phyloP scores from a whole-genome alignment of 192 early-diverging fungal species.

The Coemansia sp. region DNA sequence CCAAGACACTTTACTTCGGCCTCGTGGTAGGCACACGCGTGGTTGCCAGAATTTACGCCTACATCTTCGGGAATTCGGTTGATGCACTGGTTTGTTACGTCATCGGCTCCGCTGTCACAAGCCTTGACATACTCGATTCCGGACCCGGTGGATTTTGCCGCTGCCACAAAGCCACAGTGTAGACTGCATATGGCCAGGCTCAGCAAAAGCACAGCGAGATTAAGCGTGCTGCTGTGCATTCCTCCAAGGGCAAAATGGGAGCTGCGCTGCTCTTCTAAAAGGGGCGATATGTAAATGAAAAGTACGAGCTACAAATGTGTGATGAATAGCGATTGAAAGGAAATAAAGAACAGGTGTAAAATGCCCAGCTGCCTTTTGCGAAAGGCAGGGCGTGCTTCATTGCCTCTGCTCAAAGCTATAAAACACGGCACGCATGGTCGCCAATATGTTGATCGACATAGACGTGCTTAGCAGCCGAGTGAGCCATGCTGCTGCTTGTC shows the following conservation, averaged over 20 bases:
- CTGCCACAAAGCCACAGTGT: background rate
- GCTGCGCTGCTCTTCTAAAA: background rate
- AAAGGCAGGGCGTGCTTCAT: background rate
- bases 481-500: background rate
- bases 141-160: conserved; percentile 3
- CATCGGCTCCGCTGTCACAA: conserved; percentile 48
- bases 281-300: background rate
- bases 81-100: conserved; percentile 54
- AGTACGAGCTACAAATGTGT: background rate
- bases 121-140: conserved; percentile 48
- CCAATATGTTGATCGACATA: background rate
- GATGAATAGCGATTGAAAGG: background rate
- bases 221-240: conserved; percentile 4
- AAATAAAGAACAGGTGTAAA: background rate
- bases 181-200: background rate
- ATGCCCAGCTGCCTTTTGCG: background rate
- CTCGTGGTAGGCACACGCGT: conserved; percentile 52
- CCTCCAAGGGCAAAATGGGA: background rate
- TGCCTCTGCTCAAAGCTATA: background rate
- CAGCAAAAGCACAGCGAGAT: background rate
- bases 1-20: conserved; percentile 50
- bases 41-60: conserved; percentile 36
- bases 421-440: background rate
- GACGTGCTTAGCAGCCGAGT: background rate
- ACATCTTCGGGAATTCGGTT: conserved; percentile 50